phyloP scores from a whole-genome alignment of 2,329 filamentous ascomycete genomes.

The Trichoderma asperellum region DNA sequence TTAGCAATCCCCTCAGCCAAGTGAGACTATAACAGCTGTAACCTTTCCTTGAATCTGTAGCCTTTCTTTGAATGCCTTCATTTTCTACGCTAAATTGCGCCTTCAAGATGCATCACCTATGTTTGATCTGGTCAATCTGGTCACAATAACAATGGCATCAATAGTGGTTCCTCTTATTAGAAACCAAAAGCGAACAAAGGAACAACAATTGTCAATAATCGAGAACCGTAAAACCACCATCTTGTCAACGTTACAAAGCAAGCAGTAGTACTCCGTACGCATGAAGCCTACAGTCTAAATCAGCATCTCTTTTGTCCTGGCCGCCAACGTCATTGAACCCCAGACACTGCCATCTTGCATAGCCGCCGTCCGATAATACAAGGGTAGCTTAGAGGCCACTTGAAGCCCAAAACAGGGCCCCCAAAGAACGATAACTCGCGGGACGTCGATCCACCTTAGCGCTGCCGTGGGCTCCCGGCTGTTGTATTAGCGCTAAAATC shows the following conservation, averaged over 20 bases:
- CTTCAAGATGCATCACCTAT: neutral
- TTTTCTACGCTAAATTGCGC: neutral
- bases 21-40: neutral
- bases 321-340: neutral
- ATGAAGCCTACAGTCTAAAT: neutral
- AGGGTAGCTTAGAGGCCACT: neutral
- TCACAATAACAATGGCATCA: neutral
- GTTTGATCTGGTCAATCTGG: neutral
- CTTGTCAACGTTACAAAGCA: no score
- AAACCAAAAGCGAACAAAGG: neutral
- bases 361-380: constrained; percentile 19
- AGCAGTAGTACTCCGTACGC: neutral
- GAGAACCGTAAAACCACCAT: neutral
- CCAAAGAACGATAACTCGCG: neutral
- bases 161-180: neutral
- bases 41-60: neutral
- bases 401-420: neutral
- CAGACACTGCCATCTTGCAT: constrained; percentile 4
- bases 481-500: constrained; percentile 5
- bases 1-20: neutral
- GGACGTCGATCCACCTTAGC: constrained; percentile 23
- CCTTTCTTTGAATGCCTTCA: neutral
- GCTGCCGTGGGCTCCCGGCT: constrained; percentile 18
- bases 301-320: neutral
- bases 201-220: neutral